Conservation (phyloP, 2,329 filamentous ascomycete species). For the Aspergillus pseudoviridinutans region DNA sequence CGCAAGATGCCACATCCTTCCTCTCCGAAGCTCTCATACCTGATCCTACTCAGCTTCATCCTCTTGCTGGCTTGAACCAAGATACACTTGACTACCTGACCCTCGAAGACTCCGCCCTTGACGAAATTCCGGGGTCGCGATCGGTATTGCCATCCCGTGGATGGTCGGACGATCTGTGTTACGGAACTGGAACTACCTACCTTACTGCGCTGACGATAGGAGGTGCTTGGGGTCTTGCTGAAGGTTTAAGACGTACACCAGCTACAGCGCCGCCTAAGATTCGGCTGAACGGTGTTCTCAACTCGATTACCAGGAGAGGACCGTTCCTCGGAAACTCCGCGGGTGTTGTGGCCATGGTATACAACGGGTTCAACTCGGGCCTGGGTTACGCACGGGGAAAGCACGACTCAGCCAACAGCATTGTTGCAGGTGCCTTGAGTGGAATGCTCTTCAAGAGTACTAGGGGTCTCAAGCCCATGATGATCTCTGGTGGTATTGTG, state of each 20-base stretch:
- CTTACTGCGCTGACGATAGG: constrained; percentile 79
- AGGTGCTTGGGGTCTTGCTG: constrained; percentile 86
- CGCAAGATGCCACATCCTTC: constrained; percentile 82
- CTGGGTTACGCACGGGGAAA: constrained; percentile 76
- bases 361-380: constrained; percentile 87
- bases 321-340: constrained; percentile 96
- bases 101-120: constrained; percentile 86
- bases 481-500: constrained; percentile 89
- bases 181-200: constrained; percentile 93
- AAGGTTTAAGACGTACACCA: constrained; percentile 72
- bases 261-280: constrained; percentile 79
- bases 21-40: constrained; percentile 71
- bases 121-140: constrained; percentile 77
- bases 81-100: constrained; percentile 92
- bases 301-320: constrained; percentile 86
- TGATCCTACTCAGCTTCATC: constrained; percentile 86
- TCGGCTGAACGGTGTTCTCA: constrained; percentile 88
- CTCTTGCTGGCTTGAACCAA: constrained; percentile 86
- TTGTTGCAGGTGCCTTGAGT: constrained; percentile 78
- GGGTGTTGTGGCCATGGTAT: constrained; percentile 90
- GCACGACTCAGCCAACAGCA: constrained; percentile 86
- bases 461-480: constrained; percentile 81
- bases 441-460: constrained; percentile 98
- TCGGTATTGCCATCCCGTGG: constrained; percentile 90
- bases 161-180: constrained; percentile 97